phyloP scores from a whole-genome alignment of 257 asterid species.

The Solanum pinnatisectum region DNA sequence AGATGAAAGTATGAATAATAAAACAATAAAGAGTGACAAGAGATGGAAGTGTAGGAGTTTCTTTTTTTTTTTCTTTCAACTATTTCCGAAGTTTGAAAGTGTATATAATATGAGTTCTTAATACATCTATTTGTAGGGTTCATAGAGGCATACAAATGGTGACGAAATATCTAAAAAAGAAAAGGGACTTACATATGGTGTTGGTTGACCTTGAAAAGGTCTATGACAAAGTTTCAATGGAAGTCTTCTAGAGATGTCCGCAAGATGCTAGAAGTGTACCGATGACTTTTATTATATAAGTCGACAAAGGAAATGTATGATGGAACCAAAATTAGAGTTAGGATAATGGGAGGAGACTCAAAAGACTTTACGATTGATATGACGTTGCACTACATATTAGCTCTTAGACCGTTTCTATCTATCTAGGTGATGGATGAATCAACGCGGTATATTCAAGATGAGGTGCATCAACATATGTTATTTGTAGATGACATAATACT shows the following conservation, averaged over 20 bases:
- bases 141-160: background rate
- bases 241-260: background rate
- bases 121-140: background rate
- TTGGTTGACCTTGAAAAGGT: background rate
- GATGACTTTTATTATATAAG: no score
- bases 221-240: background rate
- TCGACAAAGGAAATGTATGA: background rate
- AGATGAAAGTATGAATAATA: no score
- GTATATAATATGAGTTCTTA: background rate
- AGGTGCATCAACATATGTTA: background rate
- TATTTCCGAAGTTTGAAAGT: no score
- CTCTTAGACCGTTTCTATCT: no score
- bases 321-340: no score
- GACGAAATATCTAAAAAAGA: no score
- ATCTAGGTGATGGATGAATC: background rate
- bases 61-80: no score
- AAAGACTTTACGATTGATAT: background rate
- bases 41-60: no score
- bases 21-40: no score
- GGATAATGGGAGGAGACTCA: background rate
- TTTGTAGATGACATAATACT: no score
- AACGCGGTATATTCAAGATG: background rate
- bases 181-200: no score
- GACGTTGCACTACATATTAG: background rate
- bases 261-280: background rate